Base-by-base conservation (phyloP, 1,139 yeast genomes). In the Taiozyma sp. region DNA sequence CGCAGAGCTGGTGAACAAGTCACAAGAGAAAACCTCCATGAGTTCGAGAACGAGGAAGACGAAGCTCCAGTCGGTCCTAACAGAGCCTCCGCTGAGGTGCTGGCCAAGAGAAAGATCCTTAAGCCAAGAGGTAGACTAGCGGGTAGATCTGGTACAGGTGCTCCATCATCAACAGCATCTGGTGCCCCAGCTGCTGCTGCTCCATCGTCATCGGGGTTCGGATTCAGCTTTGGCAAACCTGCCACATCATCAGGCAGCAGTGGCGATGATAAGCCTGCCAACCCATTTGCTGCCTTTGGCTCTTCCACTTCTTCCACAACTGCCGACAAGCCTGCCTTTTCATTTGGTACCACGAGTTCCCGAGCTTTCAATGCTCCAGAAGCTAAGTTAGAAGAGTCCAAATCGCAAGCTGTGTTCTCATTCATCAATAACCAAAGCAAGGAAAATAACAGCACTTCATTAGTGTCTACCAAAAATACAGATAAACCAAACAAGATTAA, bases 21-120 rank as follows among this genome's bases (percentile, higher is more conserved):
- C 56, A 75, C 80, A 43, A 72, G 79, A 58, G 81, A 78, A 52
- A 66, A 60, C 43, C 55, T 59, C 24, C 68, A 57, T n/a, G 60
- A 61, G 42, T 68, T 63, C 32, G 69, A 63, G 26, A 62, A 62
- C 28, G 75, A 69, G 39, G 69, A 66, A 19, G 78, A 69, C 30
- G 75, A 47, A 9, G 71, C 55, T 5, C 63, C 64, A n/a, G 59
- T 61, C 19, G 62, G 64, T n/a, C 72, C 73, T 35, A 61, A 58
- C 26, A 58, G 62, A 46, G 96, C 96, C 0, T 75, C 86, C 7
- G 74, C 79, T 2, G 81, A 75, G 5, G 82, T 81, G 6, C 68
- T 89, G 76, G 79, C 93, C 11, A 76, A 70, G 50, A 75, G 97
- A 63, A 86, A 83, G 71, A 74, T 85, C 48, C 72, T 86, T 28